phyloP scores from a whole-genome alignment of 2,329 filamentous ascomycete genomes.

The Diaporthe aspalathi region DNA sequence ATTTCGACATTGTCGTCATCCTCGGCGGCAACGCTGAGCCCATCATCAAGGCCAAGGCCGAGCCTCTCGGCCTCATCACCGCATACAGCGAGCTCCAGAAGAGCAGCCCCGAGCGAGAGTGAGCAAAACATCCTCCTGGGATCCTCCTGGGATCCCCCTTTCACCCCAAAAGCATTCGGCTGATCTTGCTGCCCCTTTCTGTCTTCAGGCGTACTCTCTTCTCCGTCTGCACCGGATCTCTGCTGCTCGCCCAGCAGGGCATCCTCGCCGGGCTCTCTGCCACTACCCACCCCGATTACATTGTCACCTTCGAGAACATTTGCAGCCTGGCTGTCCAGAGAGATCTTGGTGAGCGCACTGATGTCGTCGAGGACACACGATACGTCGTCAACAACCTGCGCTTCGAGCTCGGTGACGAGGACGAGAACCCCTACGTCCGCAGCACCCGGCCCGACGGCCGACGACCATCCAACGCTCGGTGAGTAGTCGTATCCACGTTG shows the following conservation, averaged over 20 bases:
- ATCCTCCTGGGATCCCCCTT: neutral
- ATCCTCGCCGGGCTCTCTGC: conserved; percentile 82
- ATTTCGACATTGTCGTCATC: conserved; percentile 84
- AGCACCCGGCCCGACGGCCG: conserved; percentile 74
- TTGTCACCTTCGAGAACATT: conserved; percentile 84
- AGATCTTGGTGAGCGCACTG: conserved; percentile 80
- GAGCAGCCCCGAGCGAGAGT: conserved; percentile 79
- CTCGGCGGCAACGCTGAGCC: conserved; percentile 76
- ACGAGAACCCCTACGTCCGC: conserved; percentile 86
- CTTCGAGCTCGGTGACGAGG: conserved; percentile 84
- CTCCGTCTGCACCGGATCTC: conserved; percentile 81
- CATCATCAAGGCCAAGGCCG: conserved; percentile 73
- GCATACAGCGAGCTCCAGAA: conserved; percentile 84
- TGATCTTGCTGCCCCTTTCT: neutral
- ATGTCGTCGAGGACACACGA: conserved; percentile 82
- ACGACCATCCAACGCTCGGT: conserved; percentile 71
- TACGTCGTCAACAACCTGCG: conserved; percentile 94
- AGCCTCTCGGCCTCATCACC: conserved; percentile 78
- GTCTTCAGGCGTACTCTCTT: conserved; percentile 72
- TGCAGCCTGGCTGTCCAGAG: conserved; percentile 79
- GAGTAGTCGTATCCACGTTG: conserved; percentile 46
- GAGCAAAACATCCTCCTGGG: neutral
- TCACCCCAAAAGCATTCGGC: neutral
- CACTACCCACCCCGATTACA: conserved; percentile 84
- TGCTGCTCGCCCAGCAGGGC: conserved; percentile 81